phyloP scores from a whole-genome alignment of 371 early-diverging fungal species.

The Saksenaea oblongispora region DNA sequence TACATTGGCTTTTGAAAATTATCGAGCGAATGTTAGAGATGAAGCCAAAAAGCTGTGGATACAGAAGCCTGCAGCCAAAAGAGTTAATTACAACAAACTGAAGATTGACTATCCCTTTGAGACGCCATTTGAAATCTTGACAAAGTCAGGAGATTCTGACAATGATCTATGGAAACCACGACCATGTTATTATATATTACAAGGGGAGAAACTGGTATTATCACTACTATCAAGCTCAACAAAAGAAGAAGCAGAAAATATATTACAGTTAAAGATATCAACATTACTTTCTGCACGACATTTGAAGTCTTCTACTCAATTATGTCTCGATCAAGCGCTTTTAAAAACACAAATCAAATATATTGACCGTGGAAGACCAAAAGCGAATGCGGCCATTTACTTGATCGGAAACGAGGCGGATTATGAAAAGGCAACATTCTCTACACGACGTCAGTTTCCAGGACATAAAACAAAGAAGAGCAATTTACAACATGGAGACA shows the following conservation, averaged over 20 bases:
- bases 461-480: background rate
- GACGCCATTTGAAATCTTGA: constrained; percentile 49
- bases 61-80: constrained; percentile 70
- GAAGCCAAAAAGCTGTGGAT: constrained; percentile 47
- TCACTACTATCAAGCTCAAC: constrained; percentile 15
- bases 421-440: constrained; percentile 16
- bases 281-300: constrained; percentile 8
- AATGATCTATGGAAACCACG: background rate
- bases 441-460: background rate
- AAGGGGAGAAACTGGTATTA: background rate
- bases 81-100: constrained; percentile 68
- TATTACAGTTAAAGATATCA: background rate
- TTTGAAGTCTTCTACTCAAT: background rate
- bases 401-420: constrained; percentile 25
- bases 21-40: constrained; percentile 17
- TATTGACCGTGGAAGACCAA: constrained; percentile 53
- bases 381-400: constrained; percentile 55
- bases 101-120: constrained; percentile 66
- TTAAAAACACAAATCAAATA: constrained; percentile 51
- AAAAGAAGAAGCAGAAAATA: background rate
- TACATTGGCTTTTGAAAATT: constrained; percentile 54
- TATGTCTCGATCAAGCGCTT: constrained; percentile 27
- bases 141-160: constrained; percentile 13
- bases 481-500: background rate
- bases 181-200: background rate